Evolutionary conservation across 129 eudicot species (phyloP).

Genomic region (Flaveria robusta): DNA sequence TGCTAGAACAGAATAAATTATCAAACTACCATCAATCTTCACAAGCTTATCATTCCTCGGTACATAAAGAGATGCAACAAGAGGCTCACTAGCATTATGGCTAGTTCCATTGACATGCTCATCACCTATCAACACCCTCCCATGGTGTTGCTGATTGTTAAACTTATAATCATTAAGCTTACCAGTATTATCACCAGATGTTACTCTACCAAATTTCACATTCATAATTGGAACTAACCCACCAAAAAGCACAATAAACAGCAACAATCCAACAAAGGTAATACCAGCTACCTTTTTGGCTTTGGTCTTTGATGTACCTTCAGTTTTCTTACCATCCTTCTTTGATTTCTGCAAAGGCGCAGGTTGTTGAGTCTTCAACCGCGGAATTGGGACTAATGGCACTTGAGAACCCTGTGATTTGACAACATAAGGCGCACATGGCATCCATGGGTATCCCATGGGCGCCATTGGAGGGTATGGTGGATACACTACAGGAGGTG

Average conservation of each 20-base stretch:
- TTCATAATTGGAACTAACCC: conserved; percentile 79
- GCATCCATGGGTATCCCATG: conserved; percentile 88
- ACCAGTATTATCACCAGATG: conserved; percentile 31
- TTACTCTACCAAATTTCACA: conserved; percentile 57
- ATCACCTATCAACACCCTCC: conserved; percentile 61
- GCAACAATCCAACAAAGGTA: conserved; percentile 79
- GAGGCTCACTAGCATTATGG: conserved; percentile 65
- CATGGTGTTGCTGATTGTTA: conserved; percentile 45
- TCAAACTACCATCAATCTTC: conserved; percentile 92
- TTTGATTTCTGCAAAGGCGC: conserved; percentile 44
- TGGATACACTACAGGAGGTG: conserved; percentile 60
- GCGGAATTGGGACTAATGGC: conserved; percentile 87
- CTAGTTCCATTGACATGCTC: conserved; percentile 45
- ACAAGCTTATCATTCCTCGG: conserved; percentile 94
- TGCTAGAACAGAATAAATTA: conserved; percentile 85
- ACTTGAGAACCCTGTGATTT: conserved; percentile 85
- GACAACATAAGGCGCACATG: conserved; percentile 61
- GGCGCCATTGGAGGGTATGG: conserved; percentile 67
- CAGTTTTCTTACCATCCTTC: conserved; percentile 66
- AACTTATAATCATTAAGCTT: conserved; percentile 36
- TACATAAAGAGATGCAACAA: conserved; percentile 83
- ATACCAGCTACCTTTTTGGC: conserved; percentile 85
- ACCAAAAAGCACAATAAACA: conserved; percentile 78
- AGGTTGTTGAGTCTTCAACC: conserved; percentile 63
- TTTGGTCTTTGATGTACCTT: conserved; percentile 46